Conservation (phyloP, 305 asterid species). For the Fraxinus nigra region DNA sequence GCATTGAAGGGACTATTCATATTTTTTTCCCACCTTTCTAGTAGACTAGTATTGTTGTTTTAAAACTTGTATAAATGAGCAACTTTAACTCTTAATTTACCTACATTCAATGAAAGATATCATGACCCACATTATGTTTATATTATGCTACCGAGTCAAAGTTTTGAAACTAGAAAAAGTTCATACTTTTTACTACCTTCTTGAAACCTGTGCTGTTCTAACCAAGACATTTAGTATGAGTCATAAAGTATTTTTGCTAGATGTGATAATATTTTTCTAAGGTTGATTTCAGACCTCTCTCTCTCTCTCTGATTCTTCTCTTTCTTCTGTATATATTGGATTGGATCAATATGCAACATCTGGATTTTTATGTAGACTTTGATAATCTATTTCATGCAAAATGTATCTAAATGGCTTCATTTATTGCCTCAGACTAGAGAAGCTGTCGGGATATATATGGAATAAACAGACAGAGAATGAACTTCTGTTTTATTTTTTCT, state of each 20-base stretch:
- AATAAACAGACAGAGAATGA: not conserved
- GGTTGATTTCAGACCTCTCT: not conserved
- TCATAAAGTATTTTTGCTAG: not conserved
- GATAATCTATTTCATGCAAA: not conserved
- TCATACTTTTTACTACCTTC: not conserved
- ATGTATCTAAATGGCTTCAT: not conserved
- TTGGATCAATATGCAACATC: not conserved
- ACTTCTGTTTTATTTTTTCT: not conserved
- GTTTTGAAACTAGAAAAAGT: not conserved
- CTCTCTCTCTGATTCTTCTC: not conserved
- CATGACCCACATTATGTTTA: not conserved
- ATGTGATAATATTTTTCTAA: not conserved
- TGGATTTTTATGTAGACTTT: not conserved
- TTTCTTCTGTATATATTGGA: not conserved
- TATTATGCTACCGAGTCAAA: not conserved
- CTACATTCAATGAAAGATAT: not conserved
- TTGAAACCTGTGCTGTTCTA: not conserved
- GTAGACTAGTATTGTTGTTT: not conserved
- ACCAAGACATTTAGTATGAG: not conserved
- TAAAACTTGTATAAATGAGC: not conserved
- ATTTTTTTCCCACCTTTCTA: no score
- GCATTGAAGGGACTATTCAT: no score
- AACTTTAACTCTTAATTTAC: not conserved
- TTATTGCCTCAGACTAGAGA: conserved; percentile 4
- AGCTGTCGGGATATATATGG: not conserved